These are phyloP conservation scores for Parascedosporium putredinis DNA, from an alignment of 2,329 filamentous ascomycete genomes.

Conservation along the genomic window DNA sequence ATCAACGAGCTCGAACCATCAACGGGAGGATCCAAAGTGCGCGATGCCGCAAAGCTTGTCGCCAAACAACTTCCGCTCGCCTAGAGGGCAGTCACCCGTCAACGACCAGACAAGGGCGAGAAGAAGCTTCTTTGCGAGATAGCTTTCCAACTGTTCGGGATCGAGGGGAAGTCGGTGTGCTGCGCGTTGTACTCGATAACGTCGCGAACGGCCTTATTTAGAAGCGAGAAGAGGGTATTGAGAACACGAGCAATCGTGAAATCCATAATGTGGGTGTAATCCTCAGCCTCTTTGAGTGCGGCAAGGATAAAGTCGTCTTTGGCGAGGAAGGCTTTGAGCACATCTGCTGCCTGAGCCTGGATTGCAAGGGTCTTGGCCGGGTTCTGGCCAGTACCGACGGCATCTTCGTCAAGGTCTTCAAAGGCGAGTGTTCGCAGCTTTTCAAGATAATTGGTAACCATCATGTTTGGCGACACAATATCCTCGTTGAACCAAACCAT, in stretches of 20 bases:
- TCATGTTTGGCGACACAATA: constrained; percentile 85
- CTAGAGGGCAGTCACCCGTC: constrained; percentile 84
- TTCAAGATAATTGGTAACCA: constrained; percentile 85
- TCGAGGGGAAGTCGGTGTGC: constrained; percentile 92
- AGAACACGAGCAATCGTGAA: constrained; percentile 86
- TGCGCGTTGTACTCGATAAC: constrained; percentile 93
- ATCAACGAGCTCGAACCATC: constrained; percentile 78
- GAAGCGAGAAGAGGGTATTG: constrained; percentile 84
- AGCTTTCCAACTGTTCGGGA: constrained; percentile 78
- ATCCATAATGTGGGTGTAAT: constrained; percentile 95
- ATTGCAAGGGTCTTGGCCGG: constrained; percentile 69
- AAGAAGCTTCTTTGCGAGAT: constrained; percentile 86
- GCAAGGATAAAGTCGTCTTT: constrained; percentile 72
- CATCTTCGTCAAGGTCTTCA: constrained; percentile 92
- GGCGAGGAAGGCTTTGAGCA: constrained; percentile 65
- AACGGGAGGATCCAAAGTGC: constrained; percentile 73
- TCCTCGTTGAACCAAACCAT: constrained; percentile 99
- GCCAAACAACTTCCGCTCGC: constrained; percentile 80
- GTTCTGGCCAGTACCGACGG: constrained; percentile 62
- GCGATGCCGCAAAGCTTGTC: constrained; percentile 74
- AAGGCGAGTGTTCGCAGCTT: constrained; percentile 74
- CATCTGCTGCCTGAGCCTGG: constrained; percentile 68
- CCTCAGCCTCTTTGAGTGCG: constrained; percentile 63
- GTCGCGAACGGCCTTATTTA: constrained; percentile 88
- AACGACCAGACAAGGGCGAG: constrained; percentile 91